These are phyloP conservation scores for Patellaria atrata DNA, from an alignment of 495 filamentous ascomycete species.

Conservation along the genomic window DNA sequence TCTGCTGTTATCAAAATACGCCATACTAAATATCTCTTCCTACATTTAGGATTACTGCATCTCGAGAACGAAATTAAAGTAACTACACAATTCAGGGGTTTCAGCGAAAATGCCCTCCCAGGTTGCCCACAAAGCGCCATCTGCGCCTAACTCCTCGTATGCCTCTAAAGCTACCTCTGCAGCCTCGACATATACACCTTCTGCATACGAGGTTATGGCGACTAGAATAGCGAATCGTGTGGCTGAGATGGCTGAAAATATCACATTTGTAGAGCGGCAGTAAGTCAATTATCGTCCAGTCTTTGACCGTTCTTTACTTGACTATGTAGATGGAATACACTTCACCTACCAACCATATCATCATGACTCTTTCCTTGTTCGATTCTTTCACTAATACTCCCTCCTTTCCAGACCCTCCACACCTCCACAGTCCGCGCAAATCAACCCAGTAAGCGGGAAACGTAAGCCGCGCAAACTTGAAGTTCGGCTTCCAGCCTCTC, in stretches of 20 bases:
- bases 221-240: conserved; percentile 27
- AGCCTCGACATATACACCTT: conserved; percentile 12
- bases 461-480: conserved; percentile 30
- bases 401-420: conserved; percentile 1
- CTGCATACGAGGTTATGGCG: conserved; percentile 29
- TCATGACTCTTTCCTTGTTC: background rate
- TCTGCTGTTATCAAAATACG: no score
- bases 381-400: conserved; percentile 5
- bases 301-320: background rate
- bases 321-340: background rate
- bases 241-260: conserved; percentile 31
- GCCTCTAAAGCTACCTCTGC: no score
- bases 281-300: conserved; percentile 6
- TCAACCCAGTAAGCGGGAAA: conserved; percentile 15
- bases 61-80: no score
- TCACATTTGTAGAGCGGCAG: conserved; percentile 29
- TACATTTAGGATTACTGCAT: no score
- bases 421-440: conserved; percentile 7
- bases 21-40: no score
- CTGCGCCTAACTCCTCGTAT: no score
- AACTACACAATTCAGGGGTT: no score
- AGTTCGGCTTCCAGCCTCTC: conserved; percentile 21
- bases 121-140: no score
- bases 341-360: background rate
- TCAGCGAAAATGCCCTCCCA: no score